Conservation (phyloP, 768 basidiomycete genomes). For the Chalciporus sphaerocephalus region DNA sequence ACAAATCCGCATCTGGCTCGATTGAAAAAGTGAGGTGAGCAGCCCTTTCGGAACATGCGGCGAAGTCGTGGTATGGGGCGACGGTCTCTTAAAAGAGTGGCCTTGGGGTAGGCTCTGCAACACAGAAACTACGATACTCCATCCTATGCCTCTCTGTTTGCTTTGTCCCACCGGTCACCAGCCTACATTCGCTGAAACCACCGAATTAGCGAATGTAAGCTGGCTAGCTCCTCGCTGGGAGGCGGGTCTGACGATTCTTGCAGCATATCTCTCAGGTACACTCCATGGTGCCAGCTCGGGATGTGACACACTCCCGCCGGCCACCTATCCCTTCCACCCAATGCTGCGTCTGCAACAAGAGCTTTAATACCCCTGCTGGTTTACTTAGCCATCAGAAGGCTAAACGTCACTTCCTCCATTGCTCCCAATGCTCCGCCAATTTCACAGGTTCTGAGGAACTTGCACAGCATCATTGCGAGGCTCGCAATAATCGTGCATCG, state of each 20-base stretch:
- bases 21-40: constrained; percentile 24
- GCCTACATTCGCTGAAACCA: constrained; percentile 19
- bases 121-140: constrained; percentile 15
- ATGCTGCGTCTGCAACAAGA: constrained; percentile 27
- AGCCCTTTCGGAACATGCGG: constrained; percentile 28
- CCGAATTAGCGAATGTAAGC: constrained; percentile 18
- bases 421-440: constrained; percentile 4
- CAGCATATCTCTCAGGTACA: constrained; percentile 25
- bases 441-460: constrained; percentile 1
- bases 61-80: constrained; percentile 31
- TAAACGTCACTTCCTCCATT: constrained; percentile 19
- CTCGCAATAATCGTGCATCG: constrained; percentile 1
- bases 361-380: constrained; percentile 16
- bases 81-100: constrained; percentile 28
- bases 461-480: constrained; percentile 1
- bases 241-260: constrained; percentile 6
- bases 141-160: constrained; percentile 23
- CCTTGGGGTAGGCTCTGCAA: constrained; percentile 10
- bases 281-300: constrained; percentile 3
- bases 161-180: constrained; percentile 22
- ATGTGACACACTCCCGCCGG: not conserved
- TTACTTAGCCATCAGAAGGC: constrained; percentile 21
- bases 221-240: not conserved
- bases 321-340: constrained; percentile 9
- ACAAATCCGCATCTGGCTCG: constrained; percentile 20